phyloP scores from a whole-genome alignment of 179 eudicot genomes.

The Corrigiola litoralis region DNA sequence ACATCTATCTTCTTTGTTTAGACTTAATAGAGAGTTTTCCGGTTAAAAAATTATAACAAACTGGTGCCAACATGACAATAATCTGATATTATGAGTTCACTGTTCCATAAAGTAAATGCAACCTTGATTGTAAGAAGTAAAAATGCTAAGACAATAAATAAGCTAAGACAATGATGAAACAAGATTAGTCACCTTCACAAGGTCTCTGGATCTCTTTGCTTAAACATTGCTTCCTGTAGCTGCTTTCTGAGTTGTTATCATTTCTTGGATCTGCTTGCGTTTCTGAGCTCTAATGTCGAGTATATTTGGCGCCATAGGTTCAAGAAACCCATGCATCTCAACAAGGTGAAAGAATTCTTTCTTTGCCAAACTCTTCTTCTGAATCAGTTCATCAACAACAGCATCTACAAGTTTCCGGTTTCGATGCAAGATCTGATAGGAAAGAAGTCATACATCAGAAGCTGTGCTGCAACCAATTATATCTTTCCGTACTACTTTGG shows the following conservation, averaged over 20 bases:
- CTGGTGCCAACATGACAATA: background rate
- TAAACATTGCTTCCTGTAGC: constrained; percentile 28
- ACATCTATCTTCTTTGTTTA: background rate
- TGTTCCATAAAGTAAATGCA: too few species aligned
- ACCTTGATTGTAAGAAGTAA: background rate
- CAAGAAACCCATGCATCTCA: constrained; percentile 59
- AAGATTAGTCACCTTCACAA: constrained; percentile 2
- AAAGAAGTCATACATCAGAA: constrained; percentile 8
- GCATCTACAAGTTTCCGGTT: constrained; percentile 70
- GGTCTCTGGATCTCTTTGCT: background rate
- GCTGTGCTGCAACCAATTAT: background rate
- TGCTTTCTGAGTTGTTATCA: constrained; percentile 28
- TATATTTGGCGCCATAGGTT: constrained; percentile 55
- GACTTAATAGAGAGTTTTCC: background rate
- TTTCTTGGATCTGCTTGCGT: constrained; percentile 37
- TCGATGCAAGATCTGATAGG: constrained; percentile 51
- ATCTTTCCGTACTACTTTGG: background rate
- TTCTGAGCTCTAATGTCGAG: constrained; percentile 57
- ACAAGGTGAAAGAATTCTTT: constrained; percentile 67
- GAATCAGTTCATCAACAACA: constrained; percentile 49
- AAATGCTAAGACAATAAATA: background rate
- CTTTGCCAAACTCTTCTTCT: constrained; percentile 62
- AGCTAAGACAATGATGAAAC: background rate
- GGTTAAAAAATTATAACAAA: background rate
- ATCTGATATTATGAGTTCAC: background rate